Conservation (phyloP, 139 green algal species). For the Chlorella sp. region DNA sequence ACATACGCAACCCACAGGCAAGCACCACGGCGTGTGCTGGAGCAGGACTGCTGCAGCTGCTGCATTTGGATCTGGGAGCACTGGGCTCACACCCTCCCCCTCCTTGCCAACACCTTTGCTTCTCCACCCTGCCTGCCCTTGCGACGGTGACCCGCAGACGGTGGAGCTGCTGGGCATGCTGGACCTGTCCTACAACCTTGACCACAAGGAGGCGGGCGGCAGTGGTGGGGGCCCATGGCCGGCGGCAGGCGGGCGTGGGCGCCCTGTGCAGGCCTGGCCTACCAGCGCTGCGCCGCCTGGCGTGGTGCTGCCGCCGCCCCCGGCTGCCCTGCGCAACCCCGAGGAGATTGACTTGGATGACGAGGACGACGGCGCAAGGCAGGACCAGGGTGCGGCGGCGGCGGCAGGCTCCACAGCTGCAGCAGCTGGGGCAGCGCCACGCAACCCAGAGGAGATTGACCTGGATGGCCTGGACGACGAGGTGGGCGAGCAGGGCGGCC, state of each 20-base stretch:
- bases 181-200: slow-evolving; percentile 49
- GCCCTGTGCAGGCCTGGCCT: slow-evolving; percentile 14
- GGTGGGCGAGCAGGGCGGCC: too few species aligned
- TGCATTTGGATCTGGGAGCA: too few species aligned
- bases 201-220: slow-evolving; percentile 6
- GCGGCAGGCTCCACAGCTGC: background rate
- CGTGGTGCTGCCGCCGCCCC: background rate
- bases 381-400: background rate
- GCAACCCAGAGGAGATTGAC: slow-evolving; percentile 71
- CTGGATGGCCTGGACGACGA: slow-evolving; percentile 37
- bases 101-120: background rate
- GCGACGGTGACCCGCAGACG: slow-evolving; percentile 32
- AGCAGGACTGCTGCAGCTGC: background rate
- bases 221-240: background rate
- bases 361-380: slow-evolving; percentile 36
- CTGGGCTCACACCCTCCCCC: background rate
- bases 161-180: slow-evolving; percentile 63
- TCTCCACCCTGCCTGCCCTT: background rate
- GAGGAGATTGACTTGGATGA: slow-evolving; percentile 62
- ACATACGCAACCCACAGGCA: slow-evolving; percentile 19
- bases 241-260: background rate
- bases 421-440: background rate
- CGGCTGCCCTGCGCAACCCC: slow-evolving; percentile 34
- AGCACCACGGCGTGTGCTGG: background rate
- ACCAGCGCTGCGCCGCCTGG: background rate